Evolutionary conservation across 2,329 filamentous ascomycete species (phyloP).

Genomic region (Clarireedia sp.): DNA sequence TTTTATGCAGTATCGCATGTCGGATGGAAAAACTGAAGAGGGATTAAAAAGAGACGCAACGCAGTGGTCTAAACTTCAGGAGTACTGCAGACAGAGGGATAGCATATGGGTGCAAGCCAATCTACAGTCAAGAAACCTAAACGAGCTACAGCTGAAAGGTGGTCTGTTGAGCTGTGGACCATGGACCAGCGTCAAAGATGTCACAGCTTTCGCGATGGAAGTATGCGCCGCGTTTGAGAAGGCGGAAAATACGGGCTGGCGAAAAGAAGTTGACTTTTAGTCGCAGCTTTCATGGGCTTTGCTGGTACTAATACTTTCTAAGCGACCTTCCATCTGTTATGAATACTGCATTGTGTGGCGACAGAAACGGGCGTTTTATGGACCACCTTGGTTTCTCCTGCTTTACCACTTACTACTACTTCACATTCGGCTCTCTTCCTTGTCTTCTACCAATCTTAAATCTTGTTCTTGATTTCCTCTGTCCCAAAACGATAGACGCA

Average conservation of each 20-base stretch:
- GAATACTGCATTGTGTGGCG: background rate
- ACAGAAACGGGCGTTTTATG: no score
- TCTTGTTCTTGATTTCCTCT: no score
- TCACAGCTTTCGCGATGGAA: slow-evolving; percentile 5
- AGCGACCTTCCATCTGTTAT: background rate
- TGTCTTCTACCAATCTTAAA: no score
- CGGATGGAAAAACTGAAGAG: background rate
- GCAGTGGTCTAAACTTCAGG: background rate
- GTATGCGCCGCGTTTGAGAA: slow-evolving; percentile 8
- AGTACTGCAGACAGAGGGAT: background rate
- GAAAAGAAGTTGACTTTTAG: slow-evolving; percentile 9
- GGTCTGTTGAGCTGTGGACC: background rate
- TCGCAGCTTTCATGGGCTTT: background rate
- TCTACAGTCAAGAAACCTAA: background rate
- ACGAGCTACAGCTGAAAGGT: background rate
- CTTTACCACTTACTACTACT: no score
- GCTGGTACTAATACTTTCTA: background rate
- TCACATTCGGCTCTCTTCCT: no score
- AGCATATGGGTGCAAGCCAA: slow-evolving; percentile 3
- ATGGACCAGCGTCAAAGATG: slow-evolving; percentile 4
- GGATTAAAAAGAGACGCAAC: background rate
- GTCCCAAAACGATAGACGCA: no score
- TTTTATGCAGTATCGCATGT: background rate
- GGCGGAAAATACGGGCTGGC: slow-evolving; percentile 8
- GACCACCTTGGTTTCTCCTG: no score